Evolutionary conservation across 192 early-diverging fungal species (phyloP).

Genomic region (Coemansia sp.): DNA sequence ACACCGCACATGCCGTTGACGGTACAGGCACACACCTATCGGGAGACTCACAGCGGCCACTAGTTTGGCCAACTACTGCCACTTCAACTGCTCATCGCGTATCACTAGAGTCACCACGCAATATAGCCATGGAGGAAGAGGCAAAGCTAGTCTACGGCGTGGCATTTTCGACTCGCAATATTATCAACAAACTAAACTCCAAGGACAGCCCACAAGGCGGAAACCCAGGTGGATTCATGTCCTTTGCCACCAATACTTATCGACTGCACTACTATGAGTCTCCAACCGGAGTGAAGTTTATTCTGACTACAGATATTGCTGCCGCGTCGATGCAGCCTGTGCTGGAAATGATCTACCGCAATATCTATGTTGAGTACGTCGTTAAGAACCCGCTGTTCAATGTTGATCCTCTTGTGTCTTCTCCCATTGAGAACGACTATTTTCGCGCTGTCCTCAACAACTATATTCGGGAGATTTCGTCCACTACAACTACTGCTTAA

Average conservation of each 20-base stretch:
- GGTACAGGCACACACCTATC: conserved; percentile 17
- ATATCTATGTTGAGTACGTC: conserved; percentile 92
- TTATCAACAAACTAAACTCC: conserved; percentile 77
- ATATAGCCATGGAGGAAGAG: conserved; percentile 69
- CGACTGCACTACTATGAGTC: conserved; percentile 92
- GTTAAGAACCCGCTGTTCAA: conserved; percentile 82
- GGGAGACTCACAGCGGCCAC: conserved; percentile 22
- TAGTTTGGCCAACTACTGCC: conserved; percentile 33
- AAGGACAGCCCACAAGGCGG: conserved; percentile 40
- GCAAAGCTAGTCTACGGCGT: conserved; percentile 96
- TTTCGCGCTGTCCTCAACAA: conserved; percentile 53
- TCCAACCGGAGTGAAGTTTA: conserved; percentile 82
- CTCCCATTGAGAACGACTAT: conserved; percentile 56
- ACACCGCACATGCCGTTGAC: conserved; percentile 6
- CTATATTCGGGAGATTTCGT: conserved; percentile 46
- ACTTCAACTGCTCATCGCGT: conserved; percentile 19
- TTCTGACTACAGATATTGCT: conserved; percentile 78
- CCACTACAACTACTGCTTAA: conserved; percentile 18
- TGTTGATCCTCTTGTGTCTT: conserved; percentile 47
- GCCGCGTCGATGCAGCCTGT: conserved; percentile 67
- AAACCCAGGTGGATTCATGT: conserved; percentile 48
- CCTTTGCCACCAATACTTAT: conserved; percentile 80
- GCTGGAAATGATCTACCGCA: conserved; percentile 77
- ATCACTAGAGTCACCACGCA: conserved; percentile 20
- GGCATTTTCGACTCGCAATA: conserved; percentile 85